Conservation (phyloP, 2,329 filamentous ascomycete genomes). For the Phialophora tarda region DNA sequence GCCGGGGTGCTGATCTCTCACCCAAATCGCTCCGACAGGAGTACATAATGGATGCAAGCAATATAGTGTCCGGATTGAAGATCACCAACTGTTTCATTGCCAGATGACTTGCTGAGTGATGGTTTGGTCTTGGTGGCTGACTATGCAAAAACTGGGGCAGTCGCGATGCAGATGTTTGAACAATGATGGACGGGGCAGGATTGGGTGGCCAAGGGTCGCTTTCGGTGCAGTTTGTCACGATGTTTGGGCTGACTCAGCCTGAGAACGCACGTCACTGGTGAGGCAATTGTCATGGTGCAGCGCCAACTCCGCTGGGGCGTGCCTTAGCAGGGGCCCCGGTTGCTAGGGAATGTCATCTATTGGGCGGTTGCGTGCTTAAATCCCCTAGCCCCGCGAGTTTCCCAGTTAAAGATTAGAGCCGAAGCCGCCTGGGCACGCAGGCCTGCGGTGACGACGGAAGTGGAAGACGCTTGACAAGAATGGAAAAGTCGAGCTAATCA, state of each 20-base stretch:
- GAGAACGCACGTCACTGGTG: background rate
- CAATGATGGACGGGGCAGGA: background rate
- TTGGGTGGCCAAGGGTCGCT: background rate
- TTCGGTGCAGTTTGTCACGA: conserved; percentile 1
- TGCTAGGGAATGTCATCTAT: background rate
- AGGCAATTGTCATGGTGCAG: conserved; percentile 1
- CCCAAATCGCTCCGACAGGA: background rate
- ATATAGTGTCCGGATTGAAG: background rate
- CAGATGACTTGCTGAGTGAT: background rate
- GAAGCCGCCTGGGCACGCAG: background rate
- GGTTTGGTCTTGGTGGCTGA: background rate
- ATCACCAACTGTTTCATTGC: background rate
- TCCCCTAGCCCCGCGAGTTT: background rate
- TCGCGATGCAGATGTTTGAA: background rate
- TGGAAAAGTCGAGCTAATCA: conserved; percentile 1
- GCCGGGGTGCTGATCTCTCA: background rate
- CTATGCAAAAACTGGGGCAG: background rate
- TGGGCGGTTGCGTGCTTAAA: background rate
- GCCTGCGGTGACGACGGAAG: background rate
- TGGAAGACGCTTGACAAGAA: background rate
- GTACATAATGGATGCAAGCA: background rate
- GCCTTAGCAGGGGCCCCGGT: background rate
- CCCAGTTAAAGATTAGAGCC: background rate
- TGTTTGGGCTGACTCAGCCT: conserved; percentile 5
- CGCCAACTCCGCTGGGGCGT: background rate